phyloP scores from a whole-genome alignment of 306 rosid species.

The Rosa lucieae region DNA sequence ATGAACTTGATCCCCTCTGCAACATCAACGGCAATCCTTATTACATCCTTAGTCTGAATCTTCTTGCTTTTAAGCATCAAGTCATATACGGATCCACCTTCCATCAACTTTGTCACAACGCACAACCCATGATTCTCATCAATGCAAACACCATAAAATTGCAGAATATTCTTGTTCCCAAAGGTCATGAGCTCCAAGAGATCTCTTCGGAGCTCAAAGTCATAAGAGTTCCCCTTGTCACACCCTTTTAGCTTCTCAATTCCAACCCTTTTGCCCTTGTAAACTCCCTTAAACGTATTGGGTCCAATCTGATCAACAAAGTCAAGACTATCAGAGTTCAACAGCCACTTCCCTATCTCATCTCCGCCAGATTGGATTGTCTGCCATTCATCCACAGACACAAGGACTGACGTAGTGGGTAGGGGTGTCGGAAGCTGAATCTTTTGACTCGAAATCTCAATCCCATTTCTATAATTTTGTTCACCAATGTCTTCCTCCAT shows the following conservation, averaged over 20 bases:
- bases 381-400: slow-evolving; percentile 93
- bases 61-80: slow-evolving; percentile 73
- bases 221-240: slow-evolving; percentile 81
- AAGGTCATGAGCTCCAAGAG: slow-evolving; percentile 85
- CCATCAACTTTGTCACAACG: slow-evolving; percentile 82
- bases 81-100: slow-evolving; percentile 83
- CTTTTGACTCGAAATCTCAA: slow-evolving; percentile 53
- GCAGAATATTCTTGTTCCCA: slow-evolving; percentile 79
- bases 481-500: slow-evolving; percentile 64
- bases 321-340: slow-evolving; percentile 76
- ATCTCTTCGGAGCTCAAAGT: slow-evolving; percentile 79
- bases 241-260: slow-evolving; percentile 94
- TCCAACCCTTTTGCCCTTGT: slow-evolving; percentile 83
- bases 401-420: slow-evolving; percentile 57
- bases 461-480: slow-evolving; percentile 45
- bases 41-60: slow-evolving; percentile 68
- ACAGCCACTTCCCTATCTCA: slow-evolving; percentile 74
- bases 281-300: slow-evolving; percentile 73
- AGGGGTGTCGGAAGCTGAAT: slow-evolving; percentile 70
- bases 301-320: slow-evolving; percentile 75
- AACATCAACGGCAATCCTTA: slow-evolving; percentile 75
- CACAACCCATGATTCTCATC: slow-evolving; percentile 93
- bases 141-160: slow-evolving; percentile 74
- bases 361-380: slow-evolving; percentile 65
- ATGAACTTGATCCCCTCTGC: slow-evolving; percentile 91